phyloP scores from a whole-genome alignment of 257 asterid genomes.

The Gentiana dahurica region DNA sequence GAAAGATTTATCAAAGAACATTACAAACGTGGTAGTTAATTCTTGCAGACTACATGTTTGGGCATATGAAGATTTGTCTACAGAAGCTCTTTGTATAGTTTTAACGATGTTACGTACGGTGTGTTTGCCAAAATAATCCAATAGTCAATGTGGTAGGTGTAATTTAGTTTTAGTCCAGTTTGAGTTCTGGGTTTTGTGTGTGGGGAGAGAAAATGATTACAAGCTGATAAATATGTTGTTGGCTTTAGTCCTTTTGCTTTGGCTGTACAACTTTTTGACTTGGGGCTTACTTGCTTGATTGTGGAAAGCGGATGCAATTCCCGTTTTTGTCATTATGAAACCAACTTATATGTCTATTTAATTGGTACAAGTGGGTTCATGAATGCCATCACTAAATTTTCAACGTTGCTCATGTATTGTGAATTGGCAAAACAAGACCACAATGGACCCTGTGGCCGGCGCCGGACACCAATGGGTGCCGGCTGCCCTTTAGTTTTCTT shows the following conservation, averaged over 20 bases:
- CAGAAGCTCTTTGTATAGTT: too few relatives aligned
- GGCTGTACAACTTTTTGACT: constrained; percentile 5
- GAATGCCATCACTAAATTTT: neutral
- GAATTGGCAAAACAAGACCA: neutral
- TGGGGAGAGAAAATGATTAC: constrained; percentile 10
- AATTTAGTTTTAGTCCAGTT: constrained; percentile 14
- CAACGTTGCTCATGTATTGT: neutral
- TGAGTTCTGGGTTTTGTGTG: constrained; percentile 6
- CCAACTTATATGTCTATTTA: neutral
- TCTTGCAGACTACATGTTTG: too few relatives aligned
- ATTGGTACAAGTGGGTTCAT: neutral
- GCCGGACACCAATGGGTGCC: too few relatives aligned
- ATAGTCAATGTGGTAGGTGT: constrained; percentile 33
- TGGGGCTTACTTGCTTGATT: neutral
- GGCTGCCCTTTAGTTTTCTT: too few relatives aligned
- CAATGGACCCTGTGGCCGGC: neutral
- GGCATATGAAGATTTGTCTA: neutral
- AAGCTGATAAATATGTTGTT: constrained; percentile 7
- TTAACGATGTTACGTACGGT: too few relatives aligned
- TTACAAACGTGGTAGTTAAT: constrained; percentile 53
- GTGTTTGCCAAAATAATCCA: constrained; percentile 3
- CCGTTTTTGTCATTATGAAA: neutral
- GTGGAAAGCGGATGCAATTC: neutral
- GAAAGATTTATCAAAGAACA: constrained; percentile 63
- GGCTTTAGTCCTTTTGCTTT: neutral